Percentiles rank a stretch among this genome's conserved stretches.
Conservation (phyloP, 768 basidiomycete species). For the Tulasnella sp. region DNA sequence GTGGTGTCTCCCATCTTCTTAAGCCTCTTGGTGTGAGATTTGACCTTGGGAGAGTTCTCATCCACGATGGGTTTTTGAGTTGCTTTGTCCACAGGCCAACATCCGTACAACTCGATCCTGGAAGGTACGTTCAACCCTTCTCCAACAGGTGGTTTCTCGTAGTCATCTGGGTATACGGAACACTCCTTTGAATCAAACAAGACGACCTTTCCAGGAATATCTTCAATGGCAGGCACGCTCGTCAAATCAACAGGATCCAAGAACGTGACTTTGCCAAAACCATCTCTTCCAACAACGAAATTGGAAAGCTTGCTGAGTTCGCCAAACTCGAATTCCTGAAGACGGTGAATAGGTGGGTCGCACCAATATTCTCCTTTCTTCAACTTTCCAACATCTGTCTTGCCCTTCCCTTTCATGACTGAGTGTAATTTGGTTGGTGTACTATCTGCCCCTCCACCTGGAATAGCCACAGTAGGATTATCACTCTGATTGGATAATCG, state of each 20-base stretch:
- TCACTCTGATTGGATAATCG: constrained; percentile 31
- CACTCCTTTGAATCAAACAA: constrained; percentile 86
- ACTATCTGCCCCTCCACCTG: neutral
- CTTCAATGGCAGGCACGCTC: constrained; percentile 60
- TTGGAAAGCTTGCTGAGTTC: constrained; percentile 60
- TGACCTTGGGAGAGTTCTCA: constrained; percentile 49
- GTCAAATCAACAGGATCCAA: constrained; percentile 72
- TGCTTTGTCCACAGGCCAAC: constrained; percentile 86
- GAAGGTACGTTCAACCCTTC: constrained; percentile 84
- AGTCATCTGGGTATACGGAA: constrained; percentile 83
- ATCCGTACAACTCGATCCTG: constrained; percentile 56
- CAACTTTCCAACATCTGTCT: constrained; percentile 31
- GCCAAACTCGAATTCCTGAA: constrained; percentile 58
- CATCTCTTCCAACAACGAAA: constrained; percentile 80
- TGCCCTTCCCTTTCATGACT: constrained; percentile 13
- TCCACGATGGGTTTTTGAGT: constrained; percentile 85
- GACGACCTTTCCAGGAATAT: constrained; percentile 75
- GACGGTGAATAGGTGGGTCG: constrained; percentile 58
- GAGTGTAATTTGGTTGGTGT: constrained; percentile 6
- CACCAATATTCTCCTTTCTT: constrained; percentile 86
- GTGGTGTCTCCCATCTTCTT: constrained; percentile 74
- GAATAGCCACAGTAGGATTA: neutral
- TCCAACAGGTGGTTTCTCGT: constrained; percentile 58
- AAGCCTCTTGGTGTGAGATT: constrained; percentile 62
- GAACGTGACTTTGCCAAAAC: constrained; percentile 80